Evolutionary conservation across 257 asterid species (phyloP).

Genomic region (Plantago major): DNA sequence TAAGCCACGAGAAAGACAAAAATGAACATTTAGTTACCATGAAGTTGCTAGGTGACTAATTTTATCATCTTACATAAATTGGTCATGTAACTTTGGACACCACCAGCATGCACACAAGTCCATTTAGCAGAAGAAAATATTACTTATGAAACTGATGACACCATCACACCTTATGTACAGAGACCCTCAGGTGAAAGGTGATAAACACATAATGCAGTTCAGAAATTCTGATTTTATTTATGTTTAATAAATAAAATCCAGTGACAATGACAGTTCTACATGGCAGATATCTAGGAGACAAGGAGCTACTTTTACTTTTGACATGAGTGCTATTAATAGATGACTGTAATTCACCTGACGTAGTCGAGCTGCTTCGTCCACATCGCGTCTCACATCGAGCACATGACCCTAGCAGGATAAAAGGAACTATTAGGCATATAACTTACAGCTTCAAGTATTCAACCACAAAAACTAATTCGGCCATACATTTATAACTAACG

Average conservation of each 20-base stretch:
- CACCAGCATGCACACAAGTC: no score
- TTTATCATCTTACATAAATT: no score
- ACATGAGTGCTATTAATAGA: slow-evolving; percentile 8
- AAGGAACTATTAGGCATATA: slow-evolving; percentile 20
- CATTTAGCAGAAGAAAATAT: background rate
- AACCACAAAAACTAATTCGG: no score
- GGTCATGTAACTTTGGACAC: background rate
- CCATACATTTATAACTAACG: no score
- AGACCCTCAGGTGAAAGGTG: no score
- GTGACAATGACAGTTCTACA: background rate
- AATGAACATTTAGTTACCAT: background rate
- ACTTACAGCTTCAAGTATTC: background rate
- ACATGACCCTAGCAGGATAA: slow-evolving; percentile 72
- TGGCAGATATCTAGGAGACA: slow-evolving; percentile 2
- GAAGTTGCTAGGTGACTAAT: background rate
- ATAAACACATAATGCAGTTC: no score
- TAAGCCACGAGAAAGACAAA: no score
- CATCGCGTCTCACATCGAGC: slow-evolving; percentile 89
- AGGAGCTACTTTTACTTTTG: background rate
- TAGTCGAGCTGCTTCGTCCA: slow-evolving; percentile 83
- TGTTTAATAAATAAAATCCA: background rate
- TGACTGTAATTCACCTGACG: slow-evolving; percentile 86
- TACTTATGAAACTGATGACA: background rate
- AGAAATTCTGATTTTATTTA: no score
- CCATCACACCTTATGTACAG: background rate